Evolutionary conservation across 176 grass and related monocot species (phyloP).

Genomic region (Eragrostis nindensis): DNA sequence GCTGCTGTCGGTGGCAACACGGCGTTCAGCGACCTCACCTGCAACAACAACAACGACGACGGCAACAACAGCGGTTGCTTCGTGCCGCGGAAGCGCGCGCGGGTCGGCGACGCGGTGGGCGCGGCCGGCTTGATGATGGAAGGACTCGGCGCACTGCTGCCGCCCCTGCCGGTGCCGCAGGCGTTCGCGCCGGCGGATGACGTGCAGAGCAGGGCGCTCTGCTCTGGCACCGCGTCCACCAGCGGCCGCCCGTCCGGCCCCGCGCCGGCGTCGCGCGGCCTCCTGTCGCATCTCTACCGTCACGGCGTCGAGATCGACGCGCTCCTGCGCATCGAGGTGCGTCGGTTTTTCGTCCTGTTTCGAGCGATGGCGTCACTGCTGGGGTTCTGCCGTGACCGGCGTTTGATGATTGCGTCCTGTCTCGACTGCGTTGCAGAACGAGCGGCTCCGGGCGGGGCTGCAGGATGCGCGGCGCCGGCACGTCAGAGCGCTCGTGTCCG

Average conservation of each 20-base stretch:
- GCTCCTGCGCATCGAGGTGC: slow-evolving; percentile 60
- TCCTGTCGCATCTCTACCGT: slow-evolving; percentile 49
- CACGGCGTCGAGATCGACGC: slow-evolving; percentile 61
- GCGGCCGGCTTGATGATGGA: slow-evolving; percentile 24
- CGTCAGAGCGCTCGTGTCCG: slow-evolving; percentile 39
- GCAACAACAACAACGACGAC: slow-evolving; percentile 4
- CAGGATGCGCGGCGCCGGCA: slow-evolving; percentile 54
- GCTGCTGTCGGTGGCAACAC: slow-evolving; percentile 16
- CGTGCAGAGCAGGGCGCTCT: slow-evolving; percentile 16
- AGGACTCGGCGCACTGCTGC: slow-evolving; percentile 8
- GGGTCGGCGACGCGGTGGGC: slow-evolving; percentile 4
- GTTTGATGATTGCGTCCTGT: not conserved
- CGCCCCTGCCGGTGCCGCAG: not conserved
- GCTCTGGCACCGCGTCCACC: slow-evolving; percentile 38
- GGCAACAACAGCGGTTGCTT: not conserved
- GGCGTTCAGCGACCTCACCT: slow-evolving; percentile 56
- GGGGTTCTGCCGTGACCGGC: not conserved
- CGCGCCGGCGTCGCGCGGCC: slow-evolving; percentile 1
- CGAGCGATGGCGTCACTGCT: not conserved
- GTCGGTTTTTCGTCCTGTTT: not conserved
- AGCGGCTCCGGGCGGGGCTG: slow-evolving; percentile 49
- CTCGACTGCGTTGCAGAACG: slow-evolving; percentile 35
- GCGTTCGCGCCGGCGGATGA: not conserved
- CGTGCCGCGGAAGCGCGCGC: slow-evolving; percentile 36
- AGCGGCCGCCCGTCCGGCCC: slow-evolving; percentile 26